phyloP scores from a whole-genome alignment of 1,284 basidiomycete species.

The Ceraceosorus guamensis region DNA sequence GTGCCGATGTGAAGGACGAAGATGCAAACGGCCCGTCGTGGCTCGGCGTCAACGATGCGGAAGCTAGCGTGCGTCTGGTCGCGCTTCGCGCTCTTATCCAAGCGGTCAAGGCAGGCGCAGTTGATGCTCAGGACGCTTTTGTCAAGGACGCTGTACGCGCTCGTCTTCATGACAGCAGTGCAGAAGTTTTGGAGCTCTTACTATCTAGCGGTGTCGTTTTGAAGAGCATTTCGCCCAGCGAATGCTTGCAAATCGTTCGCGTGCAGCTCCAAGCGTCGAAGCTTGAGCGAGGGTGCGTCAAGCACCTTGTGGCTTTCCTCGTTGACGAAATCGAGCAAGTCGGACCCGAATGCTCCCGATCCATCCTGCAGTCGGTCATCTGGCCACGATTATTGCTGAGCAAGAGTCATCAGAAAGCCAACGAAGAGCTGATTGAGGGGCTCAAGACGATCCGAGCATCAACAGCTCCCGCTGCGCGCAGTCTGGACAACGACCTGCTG shows the following conservation, averaged over 20 bases:
- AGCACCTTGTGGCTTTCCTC: too few relatives aligned
- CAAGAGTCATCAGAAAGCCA: background rate
- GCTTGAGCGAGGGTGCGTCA: too few relatives aligned
- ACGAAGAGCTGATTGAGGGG: background rate
- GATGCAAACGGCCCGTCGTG: background rate
- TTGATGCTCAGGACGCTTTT: background rate
- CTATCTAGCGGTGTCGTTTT: too few relatives aligned
- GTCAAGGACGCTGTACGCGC: background rate
- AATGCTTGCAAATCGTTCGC: background rate
- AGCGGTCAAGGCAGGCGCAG: background rate
- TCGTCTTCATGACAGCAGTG: background rate
- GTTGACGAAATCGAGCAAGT: too few relatives aligned
- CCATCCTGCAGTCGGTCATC: background rate
- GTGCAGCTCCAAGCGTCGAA: background rate
- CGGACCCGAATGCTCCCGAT: too few relatives aligned
- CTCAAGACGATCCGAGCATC: background rate
- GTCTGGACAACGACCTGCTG: background rate
- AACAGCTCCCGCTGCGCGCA: background rate
- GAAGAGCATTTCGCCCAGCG: too few relatives aligned
- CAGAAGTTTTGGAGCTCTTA: background rate
- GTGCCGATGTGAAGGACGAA: background rate
- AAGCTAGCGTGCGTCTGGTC: background rate
- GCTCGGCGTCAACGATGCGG: slow-evolving; percentile 1
- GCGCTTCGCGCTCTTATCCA: background rate
- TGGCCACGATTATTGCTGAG: background rate